These are phyloP conservation scores for Epicoccum nigrum DNA, from an alignment of 2,329 filamentous ascomycete genomes.

Conservation along the genomic window DNA sequence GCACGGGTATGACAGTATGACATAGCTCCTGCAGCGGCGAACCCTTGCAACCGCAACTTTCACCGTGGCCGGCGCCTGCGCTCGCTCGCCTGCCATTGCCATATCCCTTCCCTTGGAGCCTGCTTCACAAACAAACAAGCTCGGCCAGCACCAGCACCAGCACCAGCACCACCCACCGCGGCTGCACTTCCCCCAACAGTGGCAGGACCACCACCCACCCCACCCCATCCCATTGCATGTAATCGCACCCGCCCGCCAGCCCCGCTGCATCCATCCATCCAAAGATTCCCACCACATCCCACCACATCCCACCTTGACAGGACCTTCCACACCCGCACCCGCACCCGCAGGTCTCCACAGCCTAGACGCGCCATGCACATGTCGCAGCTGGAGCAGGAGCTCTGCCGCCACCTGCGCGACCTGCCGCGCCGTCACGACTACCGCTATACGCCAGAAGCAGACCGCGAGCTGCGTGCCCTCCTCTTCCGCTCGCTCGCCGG, in stretches of 20 bases:
- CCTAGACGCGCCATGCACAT: slow-evolving; percentile 50
- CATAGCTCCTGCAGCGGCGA: slow-evolving; percentile 1
- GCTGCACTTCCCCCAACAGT: slow-evolving; percentile 8
- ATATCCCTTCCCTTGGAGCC: no score
- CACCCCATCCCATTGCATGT: no score
- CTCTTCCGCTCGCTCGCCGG: slow-evolving; percentile 89
- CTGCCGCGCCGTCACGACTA: slow-evolving; percentile 76
- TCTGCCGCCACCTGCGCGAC: slow-evolving; percentile 81
- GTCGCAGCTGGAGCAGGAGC: slow-evolving; percentile 71
- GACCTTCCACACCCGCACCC: no score
- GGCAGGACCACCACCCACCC: slow-evolving; percentile 33
- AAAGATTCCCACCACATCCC: no score
- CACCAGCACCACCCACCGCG: neutral
- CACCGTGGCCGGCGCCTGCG: slow-evolving; percentile 14
- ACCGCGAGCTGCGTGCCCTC: slow-evolving; percentile 72
- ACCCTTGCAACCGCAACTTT: slow-evolving; percentile 1
- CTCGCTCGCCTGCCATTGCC: no score
- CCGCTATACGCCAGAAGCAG: slow-evolving; percentile 75
- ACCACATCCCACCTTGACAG: no score
- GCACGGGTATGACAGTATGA: slow-evolving; percentile 6
- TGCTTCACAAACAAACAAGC: no score
- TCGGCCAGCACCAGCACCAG: no score
- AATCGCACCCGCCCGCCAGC: slow-evolving; percentile 10
- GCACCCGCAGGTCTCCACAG: neutral
- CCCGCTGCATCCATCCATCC: slow-evolving; percentile 24